Base-by-base conservation (phyloP, 768 basidiomycete species). In the Auriculariales sp. region DNA sequence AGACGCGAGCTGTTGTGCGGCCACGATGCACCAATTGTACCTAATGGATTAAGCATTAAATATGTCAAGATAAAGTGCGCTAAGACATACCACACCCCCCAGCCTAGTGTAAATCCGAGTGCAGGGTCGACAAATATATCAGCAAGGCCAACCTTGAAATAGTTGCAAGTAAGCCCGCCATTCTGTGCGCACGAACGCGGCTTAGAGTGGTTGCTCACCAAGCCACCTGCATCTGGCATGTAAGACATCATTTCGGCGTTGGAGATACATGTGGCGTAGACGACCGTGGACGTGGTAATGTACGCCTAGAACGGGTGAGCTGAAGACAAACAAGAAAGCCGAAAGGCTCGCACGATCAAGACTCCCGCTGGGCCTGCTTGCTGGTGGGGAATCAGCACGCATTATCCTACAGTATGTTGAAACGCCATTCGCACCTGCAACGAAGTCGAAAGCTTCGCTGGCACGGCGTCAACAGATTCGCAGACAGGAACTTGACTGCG, bases 21-120 rank as follows among this genome's bases (percentile, higher is more conserved):
- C 22, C 6, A 44, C 27, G 19, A 44, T 44, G 1, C 22, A 44
- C 39, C 39, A 24, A 25, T 10, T 6, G 7, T 5, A 12, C 17
- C n/a, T n/a, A n/a, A n/a, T n/a, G n/a, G 39, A 50, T 64, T 61
- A 46, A 67, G 52, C 25, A 63, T 52, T 4, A 61, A 56, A 9
- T 58, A 59, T 2, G 63, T 62, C 27, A 56, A 54, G 24, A 66
- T 59, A n/a, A n/a, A n/a, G n/a, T n/a, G n/a, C n/a, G n/a, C n/a
- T n/a, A n/a, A 57, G 51, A 60, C 59, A 24, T 58, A 55, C 55
- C 57, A 49, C 9, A 2, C n/a, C 36, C 4, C n/a, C 39, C 5
- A 11, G 39, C 14, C 19, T 22, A 25, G n/a, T n/a, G n/a, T 3
- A 22, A 19, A 11, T 9, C 22, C 45, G 49, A 59, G 52, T 1